Base-by-base conservation (phyloP, 1,284 basidiomycete genomes). In the Rhodotorula sp. region DNA sequence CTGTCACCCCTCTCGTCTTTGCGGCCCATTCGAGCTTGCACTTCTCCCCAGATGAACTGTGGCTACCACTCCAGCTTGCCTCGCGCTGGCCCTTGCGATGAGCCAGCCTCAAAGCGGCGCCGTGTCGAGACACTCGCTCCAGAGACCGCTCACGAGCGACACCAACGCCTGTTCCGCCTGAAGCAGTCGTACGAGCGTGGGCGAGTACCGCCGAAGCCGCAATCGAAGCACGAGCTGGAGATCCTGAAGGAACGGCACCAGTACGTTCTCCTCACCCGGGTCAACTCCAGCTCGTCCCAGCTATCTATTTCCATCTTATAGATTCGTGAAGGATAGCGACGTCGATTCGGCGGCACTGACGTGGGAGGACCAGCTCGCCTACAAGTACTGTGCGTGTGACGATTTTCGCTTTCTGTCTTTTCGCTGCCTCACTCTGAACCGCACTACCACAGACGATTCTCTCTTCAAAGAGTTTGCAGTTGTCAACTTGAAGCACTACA, bases 401-500 rank as follows among this genome's bases (percentile, higher is more conserved):
- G 96, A 10, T 95, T 92, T 79, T 34, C 13, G 9, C 51, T 30
- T 30, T 24, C 9, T 0, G 5, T 6, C 51, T 16, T 26, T 8
- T 51, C 34, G 44, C 44, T 26, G 20, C 5, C 44, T 31, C 26
- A 58, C 10, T 37, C 31, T 28, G 31, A 34, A 46, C 20, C 20
- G 28, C 58, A 28, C 34, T 24, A 7, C 16, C 11, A n/a, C 59
- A 61, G 60, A 61, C 51, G 60, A 61, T 10, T 44, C 60, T 10
- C 60, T 61, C 11, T 61, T 61, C 37, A 61, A 53, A 20, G 93
- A 97, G 80, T 95, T 89, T 78, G 92, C 92, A 0, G 83, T 96
- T n/a, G 92, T 93, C 78, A 91, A 96, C 81, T 82, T 96, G 71
- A 95, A 95, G 81, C 93, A 95, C 79, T 95, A 90, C 84, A 94